Base-by-base conservation (phyloP, 1,284 basidiomycete genomes). In the Tilletia walkeri region DNA sequence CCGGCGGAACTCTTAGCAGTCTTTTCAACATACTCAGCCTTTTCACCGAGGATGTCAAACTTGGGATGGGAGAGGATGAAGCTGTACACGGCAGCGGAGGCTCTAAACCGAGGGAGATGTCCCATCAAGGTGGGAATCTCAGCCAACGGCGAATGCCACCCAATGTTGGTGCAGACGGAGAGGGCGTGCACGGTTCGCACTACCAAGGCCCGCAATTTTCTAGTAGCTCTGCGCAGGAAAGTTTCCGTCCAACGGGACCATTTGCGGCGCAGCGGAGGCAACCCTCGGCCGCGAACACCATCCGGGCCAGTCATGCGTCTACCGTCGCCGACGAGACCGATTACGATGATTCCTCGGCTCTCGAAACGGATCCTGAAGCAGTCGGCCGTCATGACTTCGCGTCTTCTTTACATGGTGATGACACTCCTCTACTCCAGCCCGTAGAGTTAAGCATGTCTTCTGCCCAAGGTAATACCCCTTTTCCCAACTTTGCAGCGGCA, bases 41-140 rank as follows among this genome's bases (percentile, higher is more conserved):
- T 65, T 99, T 99, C 85, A 99, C 96, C 1, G 95, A 99, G 84
- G 92, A 98, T 80, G 91, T 99, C 78, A 91, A 94, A 84, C 89
- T 98, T 77, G 91, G 92, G 5, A 78, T 80, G 41, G 75, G 73
- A 36, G 50, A 69, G 20, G 75, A 79, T 16, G 30, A 41, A 54
- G 20, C 50, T 1, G 41, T 14, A 18, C 63, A 24, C 61, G 34
- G 30, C 38, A n/a, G 65, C 49, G 47, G 9, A 9, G 41, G 41
- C 14, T 14, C 41, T 9, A 45, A 45, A 45, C 41, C 6, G 9
- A 45, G 41, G 41, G 41, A 45, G 41, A 45, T 14, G 14, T 14
- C 41, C 12, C 41, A 7, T 9, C 41, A 45, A 45, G 41, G 41
- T 45, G 41, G 9, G 3, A 14, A 14, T 14, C 6, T 45, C 41